A percentile compares a stretch with the other conserved stretches of the same genome.
These are phyloP conservation scores for Crataegus laevigata DNA, from an alignment of 306 rosid species.

Conservation along the genomic window DNA sequence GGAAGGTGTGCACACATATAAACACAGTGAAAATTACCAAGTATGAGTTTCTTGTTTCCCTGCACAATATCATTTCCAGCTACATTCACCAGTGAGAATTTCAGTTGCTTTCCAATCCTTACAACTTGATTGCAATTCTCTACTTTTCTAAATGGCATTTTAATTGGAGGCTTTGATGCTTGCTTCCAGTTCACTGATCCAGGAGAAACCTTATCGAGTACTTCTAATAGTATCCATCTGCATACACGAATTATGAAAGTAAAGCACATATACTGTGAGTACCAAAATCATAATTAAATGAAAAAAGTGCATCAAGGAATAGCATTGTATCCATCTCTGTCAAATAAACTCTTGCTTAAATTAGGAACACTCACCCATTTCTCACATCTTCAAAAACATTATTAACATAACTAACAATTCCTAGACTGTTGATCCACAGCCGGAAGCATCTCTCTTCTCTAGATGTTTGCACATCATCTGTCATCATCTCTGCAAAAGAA, in stretches of 20 bases:
- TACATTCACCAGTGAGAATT: slow-evolving; percentile 80
- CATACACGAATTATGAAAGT: slow-evolving; percentile 10
- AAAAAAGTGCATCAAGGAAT: background rate
- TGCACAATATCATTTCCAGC: slow-evolving; percentile 94
- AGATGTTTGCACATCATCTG: slow-evolving; percentile 83
- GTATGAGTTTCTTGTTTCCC: slow-evolving; percentile 97
- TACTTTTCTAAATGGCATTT: slow-evolving; percentile 92
- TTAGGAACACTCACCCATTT: slow-evolving; percentile 42
- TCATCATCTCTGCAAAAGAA: slow-evolving; percentile 90
- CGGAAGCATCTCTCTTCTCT: slow-evolving; percentile 97
- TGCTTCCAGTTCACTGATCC: slow-evolving; percentile 87
- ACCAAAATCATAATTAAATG: background rate
- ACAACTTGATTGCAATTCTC: slow-evolving; percentile 95
- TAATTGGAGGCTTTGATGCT: slow-evolving; percentile 94
- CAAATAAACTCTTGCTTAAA: background rate
- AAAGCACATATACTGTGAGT: background rate
- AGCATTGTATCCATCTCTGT: background rate
- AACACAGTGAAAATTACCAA: slow-evolving; percentile 43
- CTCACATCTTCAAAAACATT: slow-evolving; percentile 92
- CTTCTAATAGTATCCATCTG: slow-evolving; percentile 91
- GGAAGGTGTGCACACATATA: background rate
- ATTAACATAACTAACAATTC: slow-evolving; percentile 58
- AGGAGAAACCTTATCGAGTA: slow-evolving; percentile 80
- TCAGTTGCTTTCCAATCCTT: slow-evolving; percentile 60
- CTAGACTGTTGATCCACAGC: slow-evolving; percentile 92